Evolutionary conservation across 2,329 filamentous ascomycete species (phyloP), one percentile per base, ranked within the genome.

Genomic region (Raffaelea albimanens): DNA sequence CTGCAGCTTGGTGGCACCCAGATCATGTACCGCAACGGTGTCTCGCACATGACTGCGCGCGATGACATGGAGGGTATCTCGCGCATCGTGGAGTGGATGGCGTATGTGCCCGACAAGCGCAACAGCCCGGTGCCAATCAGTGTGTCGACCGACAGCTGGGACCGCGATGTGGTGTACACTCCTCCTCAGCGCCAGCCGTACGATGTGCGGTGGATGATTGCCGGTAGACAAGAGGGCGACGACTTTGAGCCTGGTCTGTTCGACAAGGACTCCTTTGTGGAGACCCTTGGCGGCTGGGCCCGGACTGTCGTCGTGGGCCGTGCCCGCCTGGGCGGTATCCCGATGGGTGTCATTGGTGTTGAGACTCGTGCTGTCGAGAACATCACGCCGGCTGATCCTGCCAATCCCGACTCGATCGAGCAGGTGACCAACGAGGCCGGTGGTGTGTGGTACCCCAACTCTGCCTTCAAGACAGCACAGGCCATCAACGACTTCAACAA

Each of bases 11-110:
- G 93, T 82, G 93, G 93, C 59, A 98, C 93, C n/a, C 93, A 98
- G 70, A 98, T 98, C 78, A 98, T 98, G 93, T 97, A 98, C 81
- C 90, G 87, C 72, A 98, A 98, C 66, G 93, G 93, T 80, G 93
- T 98, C 39, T 97, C 93, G 20, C 93, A 98, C 74, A 91, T 97
- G 87, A 96, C 91, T 57, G 93, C 93, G 60, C 86, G 85, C 58
- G 91, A 98, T 61, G 93, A 98, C 71, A 97, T 98, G 59, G 90
- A 91, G 61, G 93, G 93, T 79, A 87, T 98, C 20, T 89, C 87
- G 60, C 94, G 94, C 77, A 97, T 98, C 63, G 88, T 97, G 44
- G 85, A 95, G 65, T 98, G 93, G 93, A 81, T 98, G 76, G 93
- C 91, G 2, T 98, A 89, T 61, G 86, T 98, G 25, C 93, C 93